Conservation (phyloP, 306 rosid genomes). For the Dalbergia cochinchinensis region DNA sequence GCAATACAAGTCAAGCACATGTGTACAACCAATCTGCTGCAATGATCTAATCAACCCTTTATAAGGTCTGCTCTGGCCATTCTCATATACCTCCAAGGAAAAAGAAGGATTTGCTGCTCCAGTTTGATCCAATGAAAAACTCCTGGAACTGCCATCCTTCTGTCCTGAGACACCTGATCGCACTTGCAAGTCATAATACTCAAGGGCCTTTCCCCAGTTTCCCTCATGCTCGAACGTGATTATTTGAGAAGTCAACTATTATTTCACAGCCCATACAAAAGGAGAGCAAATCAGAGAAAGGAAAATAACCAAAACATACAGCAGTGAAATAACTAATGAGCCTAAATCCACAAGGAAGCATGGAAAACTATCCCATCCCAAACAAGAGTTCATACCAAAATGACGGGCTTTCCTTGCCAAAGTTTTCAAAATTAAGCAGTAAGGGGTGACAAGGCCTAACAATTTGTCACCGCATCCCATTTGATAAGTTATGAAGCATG, state of each 20-base stretch:
- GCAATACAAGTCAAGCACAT: conserved; percentile 87
- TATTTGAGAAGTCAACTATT: conserved; percentile 82
- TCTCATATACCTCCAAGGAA: conserved; percentile 54
- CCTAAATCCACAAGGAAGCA: conserved; percentile 33
- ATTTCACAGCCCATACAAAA: conserved; percentile 51
- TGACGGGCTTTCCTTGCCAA: conserved; percentile 4
- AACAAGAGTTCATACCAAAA: neutral
- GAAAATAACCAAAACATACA: conserved; percentile 1
- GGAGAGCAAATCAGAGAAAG: conserved; percentile 35
- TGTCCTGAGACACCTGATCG: conserved; percentile 63
- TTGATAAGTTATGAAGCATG: too few species aligned
- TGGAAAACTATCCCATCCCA: neutral
- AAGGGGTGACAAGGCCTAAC: neutral
- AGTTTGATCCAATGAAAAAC: conserved; percentile 53
- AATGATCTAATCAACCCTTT: conserved; percentile 86
- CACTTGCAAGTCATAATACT: conserved; percentile 89
- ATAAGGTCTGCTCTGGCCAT: conserved; percentile 69
- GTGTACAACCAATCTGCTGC: conserved; percentile 91
- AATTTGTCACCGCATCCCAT: conserved; percentile 20
- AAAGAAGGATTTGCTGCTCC: conserved; percentile 48
- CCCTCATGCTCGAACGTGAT: conserved; percentile 93
- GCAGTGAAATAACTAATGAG: conserved; percentile 14
- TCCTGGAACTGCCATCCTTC: conserved; percentile 53
- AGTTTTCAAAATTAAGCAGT: neutral
- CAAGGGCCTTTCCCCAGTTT: conserved; percentile 98